Evolutionary conservation across 305 asterid genomes (phyloP).

Genomic region (Fraxinus baroniana): DNA sequence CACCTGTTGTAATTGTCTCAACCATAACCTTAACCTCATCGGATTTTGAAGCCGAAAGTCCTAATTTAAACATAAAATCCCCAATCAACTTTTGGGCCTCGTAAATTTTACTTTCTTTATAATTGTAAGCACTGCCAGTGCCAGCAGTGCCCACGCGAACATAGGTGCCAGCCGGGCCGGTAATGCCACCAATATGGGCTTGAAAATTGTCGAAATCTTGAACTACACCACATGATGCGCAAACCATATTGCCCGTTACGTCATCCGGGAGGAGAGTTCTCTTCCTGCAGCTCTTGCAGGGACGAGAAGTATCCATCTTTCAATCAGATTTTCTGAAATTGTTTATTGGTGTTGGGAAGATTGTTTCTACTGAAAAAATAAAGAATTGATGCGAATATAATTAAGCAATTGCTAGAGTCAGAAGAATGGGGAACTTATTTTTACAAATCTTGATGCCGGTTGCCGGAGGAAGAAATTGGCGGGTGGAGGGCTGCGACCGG

Average conservation of each 20-base stretch:
- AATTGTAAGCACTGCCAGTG: conserved; percentile 37
- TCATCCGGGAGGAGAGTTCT: conserved; percentile 31
- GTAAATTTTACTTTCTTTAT: conserved; percentile 50
- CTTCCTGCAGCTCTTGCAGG: conserved; percentile 51
- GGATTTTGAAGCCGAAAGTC: conserved; percentile 36
- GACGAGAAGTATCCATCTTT: conserved; percentile 42
- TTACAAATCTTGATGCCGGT: neutral
- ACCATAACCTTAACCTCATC: conserved; percentile 45
- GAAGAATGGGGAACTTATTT: neutral
- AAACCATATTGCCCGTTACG: conserved; percentile 40
- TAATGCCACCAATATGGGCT: conserved; percentile 48
- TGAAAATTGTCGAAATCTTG: conserved; percentile 59
- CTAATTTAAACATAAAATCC: conserved; percentile 44
- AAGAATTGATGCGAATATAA: neutral
- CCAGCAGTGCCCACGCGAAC: conserved; percentile 60
- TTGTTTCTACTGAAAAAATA: neutral
- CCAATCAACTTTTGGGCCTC: conserved; percentile 51
- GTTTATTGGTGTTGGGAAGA: neutral
- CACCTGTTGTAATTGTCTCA: conserved; percentile 53
- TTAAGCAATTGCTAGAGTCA: neutral
- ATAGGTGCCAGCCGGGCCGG: conserved; percentile 49
- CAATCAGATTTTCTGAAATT: neutral
- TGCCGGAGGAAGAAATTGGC: neutral
- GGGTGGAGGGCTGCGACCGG: neutral
- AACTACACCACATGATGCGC: conserved; percentile 57